Conservation (phyloP, 2,329 filamentous ascomycete genomes). For the Trichoderma sp. region DNA sequence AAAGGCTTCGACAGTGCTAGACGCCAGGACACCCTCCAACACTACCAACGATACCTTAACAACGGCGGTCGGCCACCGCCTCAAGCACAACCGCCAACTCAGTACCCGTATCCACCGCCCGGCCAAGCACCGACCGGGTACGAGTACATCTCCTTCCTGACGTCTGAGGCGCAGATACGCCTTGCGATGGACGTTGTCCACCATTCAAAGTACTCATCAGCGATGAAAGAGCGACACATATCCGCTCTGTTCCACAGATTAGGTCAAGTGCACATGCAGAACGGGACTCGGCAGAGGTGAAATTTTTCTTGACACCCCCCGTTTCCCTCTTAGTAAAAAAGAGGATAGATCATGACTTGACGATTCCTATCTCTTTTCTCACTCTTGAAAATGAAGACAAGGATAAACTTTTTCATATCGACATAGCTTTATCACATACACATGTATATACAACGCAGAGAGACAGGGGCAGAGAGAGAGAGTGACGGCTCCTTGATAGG, state of each 20-base stretch:
- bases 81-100: not conserved
- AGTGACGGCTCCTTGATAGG: not conserved
- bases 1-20: not conserved
- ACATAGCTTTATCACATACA: not conserved
- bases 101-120: not conserved
- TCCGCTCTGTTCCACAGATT: slow-evolving; percentile 26
- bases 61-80: slow-evolving; percentile 10
- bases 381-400: not conserved
- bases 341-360: slow-evolving; percentile 8
- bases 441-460: not conserved
- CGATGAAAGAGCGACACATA: slow-evolving; percentile 26
- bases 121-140: not conserved
- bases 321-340: not conserved
- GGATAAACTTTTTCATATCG: not conserved
- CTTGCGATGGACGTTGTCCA: slow-evolving; percentile 66
- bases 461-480: no score
- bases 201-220: slow-evolving; percentile 30
- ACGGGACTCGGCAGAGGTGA: slow-evolving; percentile 27
- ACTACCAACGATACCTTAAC: slow-evolving; percentile 23
- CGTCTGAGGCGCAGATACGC: slow-evolving; percentile 61
- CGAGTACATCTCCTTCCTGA: not conserved
- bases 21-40: slow-evolving; percentile 18
- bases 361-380: not conserved
- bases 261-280: slow-evolving; percentile 23
- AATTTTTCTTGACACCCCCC: not conserved